Percentiles rank a stretch among this genome's conserved stretches.
Evolutionary conservation across 768 basidiomycete species (phyloP).

Genomic region (Mycena indigotica): DNA sequence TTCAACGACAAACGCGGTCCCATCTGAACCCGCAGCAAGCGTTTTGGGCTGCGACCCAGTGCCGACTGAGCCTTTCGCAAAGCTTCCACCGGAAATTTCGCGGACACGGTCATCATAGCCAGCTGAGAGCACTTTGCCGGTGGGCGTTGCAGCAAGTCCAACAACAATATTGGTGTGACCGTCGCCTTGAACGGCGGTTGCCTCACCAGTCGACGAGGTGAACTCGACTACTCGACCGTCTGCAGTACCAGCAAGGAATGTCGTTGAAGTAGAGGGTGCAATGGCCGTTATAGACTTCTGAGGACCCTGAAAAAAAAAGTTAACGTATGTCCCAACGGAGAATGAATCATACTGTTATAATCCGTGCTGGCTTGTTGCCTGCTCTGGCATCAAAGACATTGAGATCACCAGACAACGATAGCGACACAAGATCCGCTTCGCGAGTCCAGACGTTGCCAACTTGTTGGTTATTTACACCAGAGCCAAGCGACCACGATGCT

Average conservation of each 20-base stretch:
- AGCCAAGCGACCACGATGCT: constrained; percentile 71
- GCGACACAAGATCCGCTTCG: constrained; percentile 70
- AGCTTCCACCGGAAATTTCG: constrained; percentile 58
- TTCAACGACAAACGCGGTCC: constrained; percentile 67
- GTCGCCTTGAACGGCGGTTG: constrained; percentile 54
- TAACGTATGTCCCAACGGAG: neutral
- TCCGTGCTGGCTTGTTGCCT: constrained; percentile 58
- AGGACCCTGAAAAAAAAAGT: constrained; percentile 55
- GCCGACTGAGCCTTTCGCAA: constrained; percentile 52
- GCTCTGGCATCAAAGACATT: constrained; percentile 80
- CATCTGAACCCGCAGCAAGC: constrained; percentile 59
- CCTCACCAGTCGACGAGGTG: constrained; percentile 49
- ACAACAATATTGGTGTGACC: constrained; percentile 75
- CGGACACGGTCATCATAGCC: constrained; percentile 82
- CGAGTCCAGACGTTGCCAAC: constrained; percentile 86
- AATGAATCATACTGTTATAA: constrained; percentile 56
- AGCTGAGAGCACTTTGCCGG: constrained; percentile 60
- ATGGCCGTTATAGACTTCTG: constrained; percentile 79
- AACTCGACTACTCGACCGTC: constrained; percentile 78
- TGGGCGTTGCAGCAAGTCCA: constrained; percentile 53
- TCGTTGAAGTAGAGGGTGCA: constrained; percentile 44
- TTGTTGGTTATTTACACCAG: constrained; percentile 80
- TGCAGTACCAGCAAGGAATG: constrained; percentile 79
- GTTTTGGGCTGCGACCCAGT: constrained; percentile 69
- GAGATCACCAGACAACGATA: constrained; percentile 81